Conservation (phyloP, 345 rosid genomes). For the Luvunga scandens region DNA sequence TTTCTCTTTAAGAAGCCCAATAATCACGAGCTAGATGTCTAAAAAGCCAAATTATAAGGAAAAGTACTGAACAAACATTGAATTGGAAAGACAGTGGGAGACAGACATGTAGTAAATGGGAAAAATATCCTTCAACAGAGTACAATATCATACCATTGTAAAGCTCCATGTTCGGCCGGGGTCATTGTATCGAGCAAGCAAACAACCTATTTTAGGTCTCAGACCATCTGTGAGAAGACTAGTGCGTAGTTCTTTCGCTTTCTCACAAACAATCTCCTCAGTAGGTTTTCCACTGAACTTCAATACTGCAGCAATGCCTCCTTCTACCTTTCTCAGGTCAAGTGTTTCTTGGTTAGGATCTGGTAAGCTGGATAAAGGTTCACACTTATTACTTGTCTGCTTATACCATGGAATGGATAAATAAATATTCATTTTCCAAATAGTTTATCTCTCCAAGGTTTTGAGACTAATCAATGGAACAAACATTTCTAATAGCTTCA, state of each 20-base stretch:
- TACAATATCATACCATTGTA: constrained; percentile 47
- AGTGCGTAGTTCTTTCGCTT: constrained; percentile 59
- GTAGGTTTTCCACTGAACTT: constrained; percentile 87
- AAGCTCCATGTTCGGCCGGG: constrained; percentile 77
- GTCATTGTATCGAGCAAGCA: constrained; percentile 91
- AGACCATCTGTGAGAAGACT: constrained; percentile 61
- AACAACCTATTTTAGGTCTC: constrained; percentile 58
- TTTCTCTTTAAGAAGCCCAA: neutral
- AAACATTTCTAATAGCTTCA: neutral
- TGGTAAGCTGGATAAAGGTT: constrained; percentile 55
- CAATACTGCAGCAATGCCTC: constrained; percentile 66
- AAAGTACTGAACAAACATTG: neutral
- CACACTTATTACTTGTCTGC: neutral
- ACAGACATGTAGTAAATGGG: neutral
- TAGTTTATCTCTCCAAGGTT: neutral
- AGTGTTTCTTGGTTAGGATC: constrained; percentile 57
- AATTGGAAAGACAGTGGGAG: neutral
- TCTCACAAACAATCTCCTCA: constrained; percentile 50
- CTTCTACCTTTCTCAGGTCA: constrained; percentile 63
- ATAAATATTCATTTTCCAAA: neutral
- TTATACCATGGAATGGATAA: neutral
- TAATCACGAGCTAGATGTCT: neutral
- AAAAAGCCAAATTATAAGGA: neutral
- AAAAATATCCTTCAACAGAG: neutral
- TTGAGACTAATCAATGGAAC: neutral